Evolutionary conservation across 768 basidiomycete genomes (phyloP), one percentile per base, ranked within the genome.

Genomic region (Hygrocybe coccinea): DNA sequence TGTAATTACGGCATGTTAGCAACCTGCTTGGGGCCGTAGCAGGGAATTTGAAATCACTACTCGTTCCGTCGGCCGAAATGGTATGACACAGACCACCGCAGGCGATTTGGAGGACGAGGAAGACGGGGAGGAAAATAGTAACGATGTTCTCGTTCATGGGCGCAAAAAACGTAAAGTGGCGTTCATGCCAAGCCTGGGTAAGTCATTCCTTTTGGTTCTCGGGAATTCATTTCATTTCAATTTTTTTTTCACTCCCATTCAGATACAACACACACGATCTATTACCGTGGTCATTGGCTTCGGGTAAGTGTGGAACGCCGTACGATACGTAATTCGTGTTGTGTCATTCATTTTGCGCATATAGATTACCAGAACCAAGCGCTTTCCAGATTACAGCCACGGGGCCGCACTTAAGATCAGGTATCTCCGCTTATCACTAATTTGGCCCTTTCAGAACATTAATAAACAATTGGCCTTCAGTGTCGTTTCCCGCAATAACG

Each of bases 1-100:
- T 59, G 57, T 57, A 39, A 37, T 53, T 59, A n/a, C 43, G 24
- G 43, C 47, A 41, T 50, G 62, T 57, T 68, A 92, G 90, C 91
- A 92, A 86, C 91, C 91, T 11, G 87, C 90, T 21, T 92, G 90
- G 89, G 88, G 88, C 6, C 82, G 86, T 46, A 90, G 89, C 68
- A 79, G 91, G 44, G 91, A 92, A 69, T 92, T 92, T 66, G 90
- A 92, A 69, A 91, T 92, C 59, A 91, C 89, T 12, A 92, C 91
- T 12, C 86, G 89, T 47, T 79, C 87, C 5, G 74, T 81, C 15
- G 79, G 81, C 50, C 82, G 87, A 39, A 81, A 78, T 58, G 81
- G 82, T 47, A 72, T 91, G 60, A 83, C 77, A 49, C 79, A 85
- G 60, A 75, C 80, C 35, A 89, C 87, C 0, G 77, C 85, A 6